phyloP scores from a whole-genome alignment of 2,329 filamentous ascomycete genomes.

The Geosmithia putterillii region DNA sequence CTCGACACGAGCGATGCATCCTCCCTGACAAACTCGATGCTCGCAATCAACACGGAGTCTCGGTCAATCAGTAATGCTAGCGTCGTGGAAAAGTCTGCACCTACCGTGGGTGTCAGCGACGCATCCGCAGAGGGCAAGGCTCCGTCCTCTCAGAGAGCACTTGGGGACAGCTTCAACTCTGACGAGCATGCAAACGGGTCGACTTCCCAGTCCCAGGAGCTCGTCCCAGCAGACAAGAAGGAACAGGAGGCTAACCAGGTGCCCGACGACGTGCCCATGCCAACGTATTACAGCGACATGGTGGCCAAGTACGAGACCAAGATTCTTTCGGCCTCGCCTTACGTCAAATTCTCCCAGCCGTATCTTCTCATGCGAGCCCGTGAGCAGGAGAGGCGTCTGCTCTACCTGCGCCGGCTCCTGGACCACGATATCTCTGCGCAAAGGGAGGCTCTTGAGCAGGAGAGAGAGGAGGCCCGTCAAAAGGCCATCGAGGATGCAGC shows the following conservation, averaged over 20 bases:
- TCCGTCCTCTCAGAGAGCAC: constrained; percentile 3
- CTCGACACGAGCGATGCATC: constrained; percentile 45
- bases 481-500: not conserved
- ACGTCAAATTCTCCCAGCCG: constrained; percentile 88
- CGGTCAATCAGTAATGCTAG: constrained; percentile 18
- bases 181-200: not conserved
- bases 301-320: constrained; percentile 88
- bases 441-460: not conserved
- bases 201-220: not conserved
- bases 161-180: not conserved
- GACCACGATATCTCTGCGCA: constrained; percentile 44
- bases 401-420: constrained; percentile 69
- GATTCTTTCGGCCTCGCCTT: constrained; percentile 87
- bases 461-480: not conserved
- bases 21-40: constrained; percentile 23
- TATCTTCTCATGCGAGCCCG: constrained; percentile 86
- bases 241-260: constrained; percentile 19
- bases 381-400: constrained; percentile 75
- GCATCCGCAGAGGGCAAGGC: constrained; percentile 23
- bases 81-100: constrained; percentile 14
- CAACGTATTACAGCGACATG: constrained; percentile 90
- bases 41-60: constrained; percentile 26
- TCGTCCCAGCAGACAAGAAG: not conserved
- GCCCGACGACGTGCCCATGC: constrained; percentile 70
- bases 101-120: constrained; percentile 19